Conservation (phyloP, 805 yeast species). For the Wickerhamiella australiensis region DNA sequence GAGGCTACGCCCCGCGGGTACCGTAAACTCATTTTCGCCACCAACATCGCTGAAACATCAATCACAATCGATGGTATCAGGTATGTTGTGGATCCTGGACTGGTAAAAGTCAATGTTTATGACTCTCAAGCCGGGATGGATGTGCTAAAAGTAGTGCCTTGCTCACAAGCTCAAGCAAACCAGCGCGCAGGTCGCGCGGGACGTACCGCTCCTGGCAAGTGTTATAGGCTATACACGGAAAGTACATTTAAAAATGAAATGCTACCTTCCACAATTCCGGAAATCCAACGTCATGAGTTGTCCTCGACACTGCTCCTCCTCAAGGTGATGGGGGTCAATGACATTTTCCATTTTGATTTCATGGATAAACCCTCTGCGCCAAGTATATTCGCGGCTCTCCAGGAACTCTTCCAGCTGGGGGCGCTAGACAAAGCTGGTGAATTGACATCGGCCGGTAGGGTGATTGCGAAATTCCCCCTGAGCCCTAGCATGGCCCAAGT, state of each 20-base stretch:
- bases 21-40: constrained; percentile 83
- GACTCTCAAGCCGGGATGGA: constrained; percentile 85
- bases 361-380: constrained; percentile 79
- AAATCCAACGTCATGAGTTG: constrained; percentile 75
- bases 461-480: constrained; percentile 85
- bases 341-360: constrained; percentile 71
- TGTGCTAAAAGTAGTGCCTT: constrained; percentile 70
- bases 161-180: constrained; percentile 90
- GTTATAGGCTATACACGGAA: constrained; percentile 79
- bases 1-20: constrained; percentile 72
- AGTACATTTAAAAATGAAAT: constrained; percentile 69
- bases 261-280: constrained; percentile 74
- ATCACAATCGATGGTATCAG: constrained; percentile 92
- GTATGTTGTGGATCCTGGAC: constrained; percentile 90
- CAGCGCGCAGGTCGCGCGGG: constrained; percentile 98
- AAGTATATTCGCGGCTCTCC: constrained; percentile 61
- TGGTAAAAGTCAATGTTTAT: constrained; percentile 81
- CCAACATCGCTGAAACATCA: constrained; percentile 95
- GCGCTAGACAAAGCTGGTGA: constrained; percentile 67
- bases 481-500: constrained; percentile 83
- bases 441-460: constrained; percentile 62
- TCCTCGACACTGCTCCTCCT: constrained; percentile 63
- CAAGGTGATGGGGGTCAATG: constrained; percentile 74
- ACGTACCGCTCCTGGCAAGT: constrained; percentile 92
- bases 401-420: constrained; percentile 72